Conservation (phyloP, 2,329 filamentous ascomycete genomes). For the Fusarium longipes region DNA sequence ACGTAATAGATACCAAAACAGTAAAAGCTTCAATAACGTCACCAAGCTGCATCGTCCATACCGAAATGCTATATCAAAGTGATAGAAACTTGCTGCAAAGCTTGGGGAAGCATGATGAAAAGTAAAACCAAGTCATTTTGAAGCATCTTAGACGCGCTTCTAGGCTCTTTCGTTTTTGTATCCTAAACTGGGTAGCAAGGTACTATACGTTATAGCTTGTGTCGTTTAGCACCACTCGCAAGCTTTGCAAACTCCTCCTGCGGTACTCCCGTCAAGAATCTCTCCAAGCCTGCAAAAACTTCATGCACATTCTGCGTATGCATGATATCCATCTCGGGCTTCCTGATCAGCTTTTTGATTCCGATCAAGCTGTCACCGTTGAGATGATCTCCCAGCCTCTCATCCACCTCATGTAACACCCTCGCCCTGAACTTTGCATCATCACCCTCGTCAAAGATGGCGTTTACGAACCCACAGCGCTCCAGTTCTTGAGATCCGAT, state of each 20-base stretch:
- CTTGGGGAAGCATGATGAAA: no score
- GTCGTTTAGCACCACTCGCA: slow-evolving; percentile 88
- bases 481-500: slow-evolving; percentile 80
- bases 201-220: slow-evolving; percentile 81
- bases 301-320: slow-evolving; percentile 84
- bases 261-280: slow-evolving; percentile 83
- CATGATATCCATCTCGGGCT: slow-evolving; percentile 76
- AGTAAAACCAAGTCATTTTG: no score
- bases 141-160: no score
- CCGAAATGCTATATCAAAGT: no score
- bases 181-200: no score
- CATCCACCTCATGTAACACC: slow-evolving; percentile 84
- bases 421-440: slow-evolving; percentile 74
- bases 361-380: slow-evolving; percentile 80
- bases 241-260: slow-evolving; percentile 90
- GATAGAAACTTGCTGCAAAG: no score
- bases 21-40: no score
- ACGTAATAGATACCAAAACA: no score
- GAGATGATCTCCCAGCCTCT: slow-evolving; percentile 82
- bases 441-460: slow-evolving; percentile 76
- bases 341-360: slow-evolving; percentile 86
- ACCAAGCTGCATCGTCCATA: no score
- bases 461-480: slow-evolving; percentile 84
- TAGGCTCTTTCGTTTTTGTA: no score
- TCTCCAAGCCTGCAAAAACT: slow-evolving; percentile 85